Conservation (phyloP, 192 early-diverging fungal genomes). For the Coemansia erecta region DNA sequence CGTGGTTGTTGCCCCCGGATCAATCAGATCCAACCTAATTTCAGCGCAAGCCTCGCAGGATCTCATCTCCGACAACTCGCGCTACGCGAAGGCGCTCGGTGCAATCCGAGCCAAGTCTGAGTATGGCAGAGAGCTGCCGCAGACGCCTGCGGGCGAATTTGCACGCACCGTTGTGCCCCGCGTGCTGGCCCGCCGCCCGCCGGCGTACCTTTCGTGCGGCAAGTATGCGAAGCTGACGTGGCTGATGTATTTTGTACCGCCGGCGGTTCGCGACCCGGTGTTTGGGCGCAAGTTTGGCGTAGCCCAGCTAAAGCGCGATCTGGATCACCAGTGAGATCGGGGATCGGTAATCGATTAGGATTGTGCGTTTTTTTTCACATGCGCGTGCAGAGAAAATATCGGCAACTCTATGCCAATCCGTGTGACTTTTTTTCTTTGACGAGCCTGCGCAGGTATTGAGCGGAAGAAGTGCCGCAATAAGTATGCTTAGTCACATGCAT, state of each 20-base stretch:
- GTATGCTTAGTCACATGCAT: no score
- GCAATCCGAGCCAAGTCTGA: slow-evolving; percentile 50
- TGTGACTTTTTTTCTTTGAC: no score
- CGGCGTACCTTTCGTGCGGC: slow-evolving; percentile 60
- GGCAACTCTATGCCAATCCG: no score
- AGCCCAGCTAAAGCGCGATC: slow-evolving; percentile 9
- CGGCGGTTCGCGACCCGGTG: slow-evolving; percentile 49
- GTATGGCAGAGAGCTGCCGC: slow-evolving; percentile 47
- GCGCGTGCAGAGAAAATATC: background rate
- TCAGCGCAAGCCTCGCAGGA: slow-evolving; percentile 31
- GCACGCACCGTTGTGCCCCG: slow-evolving; percentile 54
- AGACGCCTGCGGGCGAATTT: slow-evolving; percentile 57
- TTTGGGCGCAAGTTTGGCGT: slow-evolving; percentile 50
- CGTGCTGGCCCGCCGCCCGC: slow-evolving; percentile 39
- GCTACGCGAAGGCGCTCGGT: slow-evolving; percentile 43
- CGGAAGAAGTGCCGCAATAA: no score
- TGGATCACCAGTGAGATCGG: no score
- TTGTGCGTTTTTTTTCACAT: slow-evolving; percentile 4
- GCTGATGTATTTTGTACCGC: slow-evolving; percentile 55
- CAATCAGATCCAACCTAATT: slow-evolving; percentile 63
- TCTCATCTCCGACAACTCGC: slow-evolving; percentile 32
- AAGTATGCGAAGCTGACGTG: slow-evolving; percentile 33
- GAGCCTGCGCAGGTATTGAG: no score
- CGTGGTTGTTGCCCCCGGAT: slow-evolving; percentile 61
- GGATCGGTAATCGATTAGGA: slow-evolving; percentile 1